Evolutionary conservation across 306 rosid species (phyloP).

Genomic region (Castanospermum australe): DNA sequence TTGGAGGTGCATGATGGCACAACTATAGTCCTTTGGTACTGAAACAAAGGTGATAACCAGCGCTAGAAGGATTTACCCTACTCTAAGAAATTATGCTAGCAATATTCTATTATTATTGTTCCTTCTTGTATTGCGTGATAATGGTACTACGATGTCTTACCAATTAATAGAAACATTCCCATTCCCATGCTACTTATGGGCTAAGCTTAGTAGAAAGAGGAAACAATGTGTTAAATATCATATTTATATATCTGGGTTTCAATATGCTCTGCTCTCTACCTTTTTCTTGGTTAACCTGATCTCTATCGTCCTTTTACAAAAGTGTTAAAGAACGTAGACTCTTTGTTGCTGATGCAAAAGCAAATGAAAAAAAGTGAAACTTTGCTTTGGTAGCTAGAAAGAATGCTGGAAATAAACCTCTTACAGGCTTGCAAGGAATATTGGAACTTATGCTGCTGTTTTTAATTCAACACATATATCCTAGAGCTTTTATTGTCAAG

Average conservation of each 20-base stretch:
- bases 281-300: neutral
- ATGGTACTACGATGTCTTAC: neutral
- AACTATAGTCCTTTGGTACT: constrained; percentile 46
- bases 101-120: neutral
- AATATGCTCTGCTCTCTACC: neutral
- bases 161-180: neutral
- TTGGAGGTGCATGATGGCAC: constrained; percentile 64
- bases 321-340: neutral
- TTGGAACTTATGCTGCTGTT: neutral
- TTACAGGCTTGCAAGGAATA: neutral
- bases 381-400: neutral
- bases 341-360: neutral
- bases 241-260: neutral
- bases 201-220: neutral
- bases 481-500: neutral
- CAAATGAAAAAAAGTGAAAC: neutral
- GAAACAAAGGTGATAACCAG: constrained; percentile 64
- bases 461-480: neutral
- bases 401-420: neutral
- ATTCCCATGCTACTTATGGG: neutral
- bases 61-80: constrained; percentile 47
- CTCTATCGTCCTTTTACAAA: neutral
- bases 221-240: neutral
- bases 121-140: neutral
- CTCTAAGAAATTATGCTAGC: constrained; percentile 37